phyloP scores from a whole-genome alignment of 2,329 filamentous ascomycete genomes.

The Sphaceloma murrayae region DNA sequence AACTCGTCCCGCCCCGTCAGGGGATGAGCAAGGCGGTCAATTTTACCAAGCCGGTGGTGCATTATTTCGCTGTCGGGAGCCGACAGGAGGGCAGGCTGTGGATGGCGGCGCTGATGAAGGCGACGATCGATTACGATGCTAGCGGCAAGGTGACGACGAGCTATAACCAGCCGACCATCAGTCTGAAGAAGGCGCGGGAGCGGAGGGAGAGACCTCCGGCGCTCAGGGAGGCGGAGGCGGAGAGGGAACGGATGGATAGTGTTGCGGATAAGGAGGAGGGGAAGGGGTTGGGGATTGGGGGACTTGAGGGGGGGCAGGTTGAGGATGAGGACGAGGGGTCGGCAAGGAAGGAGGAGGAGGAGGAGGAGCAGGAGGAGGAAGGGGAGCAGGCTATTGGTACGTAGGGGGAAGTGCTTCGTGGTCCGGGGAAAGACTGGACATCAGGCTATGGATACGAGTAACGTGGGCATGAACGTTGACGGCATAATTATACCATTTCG shows the following conservation, averaged over 20 bases:
- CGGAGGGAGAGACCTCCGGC: slow-evolving; percentile 86
- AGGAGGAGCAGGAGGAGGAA: not conserved
- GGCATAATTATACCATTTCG: slow-evolving; percentile 3
- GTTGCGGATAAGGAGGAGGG: not conserved
- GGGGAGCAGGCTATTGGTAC: too few species aligned
- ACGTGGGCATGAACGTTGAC: slow-evolving; percentile 7
- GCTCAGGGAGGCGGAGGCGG: slow-evolving; percentile 51
- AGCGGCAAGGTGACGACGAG: slow-evolving; percentile 72
- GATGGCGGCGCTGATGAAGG: slow-evolving; percentile 99
- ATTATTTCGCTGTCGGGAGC: slow-evolving; percentile 94
- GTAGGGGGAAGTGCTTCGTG: too few species aligned
- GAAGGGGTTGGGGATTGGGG: slow-evolving; percentile 11
- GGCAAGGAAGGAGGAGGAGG: not conserved
- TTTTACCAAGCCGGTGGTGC: slow-evolving; percentile 93
- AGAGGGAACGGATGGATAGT: slow-evolving; percentile 9
- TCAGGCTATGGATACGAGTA: slow-evolving; percentile 7
- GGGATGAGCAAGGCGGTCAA: slow-evolving; percentile 85
- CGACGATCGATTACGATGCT: slow-evolving; percentile 86
- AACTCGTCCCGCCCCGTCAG: slow-evolving; percentile 80
- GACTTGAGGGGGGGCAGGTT: not conserved
- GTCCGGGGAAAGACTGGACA: too few species aligned
- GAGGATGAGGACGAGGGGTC: slow-evolving; percentile 11
- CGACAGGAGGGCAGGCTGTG: slow-evolving; percentile 79
- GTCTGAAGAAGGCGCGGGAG: slow-evolving; percentile 72
- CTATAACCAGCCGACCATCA: slow-evolving; percentile 96